Base-by-base conservation (phyloP, 1,139 yeast genomes). In the Pichia cactophila region DNA sequence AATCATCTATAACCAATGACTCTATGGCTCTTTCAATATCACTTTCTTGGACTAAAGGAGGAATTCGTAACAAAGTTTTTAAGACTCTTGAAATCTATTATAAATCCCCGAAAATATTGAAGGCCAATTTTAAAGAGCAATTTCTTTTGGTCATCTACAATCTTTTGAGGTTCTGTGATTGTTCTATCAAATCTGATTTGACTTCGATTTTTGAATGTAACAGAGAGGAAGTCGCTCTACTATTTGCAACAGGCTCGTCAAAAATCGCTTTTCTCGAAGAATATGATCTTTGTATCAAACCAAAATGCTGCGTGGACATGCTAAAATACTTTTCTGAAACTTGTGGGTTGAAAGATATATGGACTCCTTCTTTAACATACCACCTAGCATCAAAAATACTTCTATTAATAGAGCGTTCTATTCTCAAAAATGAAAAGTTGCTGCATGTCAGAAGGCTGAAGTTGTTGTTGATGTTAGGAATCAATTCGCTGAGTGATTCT, bases 151-250 rank as follows among this genome's bases (percentile, higher is more conserved):
- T 71, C 5, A 54, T 69, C 1, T 60, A 61, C 54, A 59, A 63
- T 45, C 44, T 68, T 12, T 42, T 82, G 2, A 61, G 64, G 16
- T 62, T 71, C 26, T 66, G 75, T 17, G 81, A 80, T 39, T 51
- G 54, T 26, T 49, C 58, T 2, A 46, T 52, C 12, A 57, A 53
- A 38, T 2, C 8, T 4, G 43, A 40, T 6, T 20, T 55, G 8
- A 12, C 20, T 2, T 28, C n/a, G 16, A 12, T 31, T 14, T 48
- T 48, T 48, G 39, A 26, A 2, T 14, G 23, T 35, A 35, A 6
- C 8, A 16, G 2, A 9, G 23, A 35, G 6, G 38, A 17, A 9
- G 11, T 6, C 5, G 12, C 11, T 11, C 9, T 16, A 6, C 12
- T 35, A 5, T 31, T 31, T 31, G 12, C 16, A 10, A 35, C 2